phyloP scores from a whole-genome alignment of 768 basidiomycete species.

The Boletus sp. region DNA sequence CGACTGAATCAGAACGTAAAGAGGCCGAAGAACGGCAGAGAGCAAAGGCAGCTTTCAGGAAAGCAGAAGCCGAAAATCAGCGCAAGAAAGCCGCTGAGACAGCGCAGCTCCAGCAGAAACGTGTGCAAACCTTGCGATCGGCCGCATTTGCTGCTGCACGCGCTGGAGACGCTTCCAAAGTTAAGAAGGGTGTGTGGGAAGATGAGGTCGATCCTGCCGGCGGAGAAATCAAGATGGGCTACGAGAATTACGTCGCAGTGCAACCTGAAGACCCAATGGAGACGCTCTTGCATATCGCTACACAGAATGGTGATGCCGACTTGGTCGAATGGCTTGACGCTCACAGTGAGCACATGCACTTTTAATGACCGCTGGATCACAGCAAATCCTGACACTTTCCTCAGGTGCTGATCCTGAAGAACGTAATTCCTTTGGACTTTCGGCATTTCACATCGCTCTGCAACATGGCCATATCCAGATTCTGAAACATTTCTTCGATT shows the following conservation, averaged over 20 bases:
- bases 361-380: constrained; percentile 24
- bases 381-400: constrained; percentile 18
- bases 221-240: constrained; percentile 61
- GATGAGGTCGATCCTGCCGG: constrained; percentile 69
- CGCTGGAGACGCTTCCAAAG: constrained; percentile 45
- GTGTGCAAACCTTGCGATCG: constrained; percentile 56
- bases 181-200: constrained; percentile 69
- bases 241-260: constrained; percentile 47
- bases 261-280: constrained; percentile 56
- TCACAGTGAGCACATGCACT: constrained; percentile 52
- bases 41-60: constrained; percentile 52
- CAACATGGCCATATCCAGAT: constrained; percentile 50
- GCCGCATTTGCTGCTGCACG: constrained; percentile 67
- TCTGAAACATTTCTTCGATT: constrained; percentile 59
- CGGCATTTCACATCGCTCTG: constrained; percentile 68
- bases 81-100: constrained; percentile 49
- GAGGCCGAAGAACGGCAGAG: constrained; percentile 60
- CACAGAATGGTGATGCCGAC: constrained; percentile 50
- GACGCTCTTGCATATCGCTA: constrained; percentile 70
- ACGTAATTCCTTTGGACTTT: constrained; percentile 53
- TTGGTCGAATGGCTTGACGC: constrained; percentile 69
- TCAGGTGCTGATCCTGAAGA: constrained; percentile 75
- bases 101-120: constrained; percentile 45
- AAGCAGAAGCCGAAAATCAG: constrained; percentile 49
- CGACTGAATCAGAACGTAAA: constrained; percentile 38